Evolutionary conservation across 116 monocot species (phyloP).

Genomic region (Trichopus zeylanicus): DNA sequence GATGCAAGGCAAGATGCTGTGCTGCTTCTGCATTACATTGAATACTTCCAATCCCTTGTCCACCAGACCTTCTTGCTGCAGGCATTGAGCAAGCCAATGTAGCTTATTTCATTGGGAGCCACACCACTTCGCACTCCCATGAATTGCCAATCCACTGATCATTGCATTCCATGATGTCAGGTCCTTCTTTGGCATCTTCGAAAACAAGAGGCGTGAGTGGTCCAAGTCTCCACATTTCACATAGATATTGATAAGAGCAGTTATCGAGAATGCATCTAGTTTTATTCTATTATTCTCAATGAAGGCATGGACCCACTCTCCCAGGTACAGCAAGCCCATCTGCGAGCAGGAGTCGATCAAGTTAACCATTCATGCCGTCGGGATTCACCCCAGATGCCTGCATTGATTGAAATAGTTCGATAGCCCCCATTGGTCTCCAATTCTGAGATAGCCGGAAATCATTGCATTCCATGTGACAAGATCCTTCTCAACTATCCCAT

Average conservation of each 20-base stretch:
- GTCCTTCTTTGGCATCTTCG: conserved; percentile 7
- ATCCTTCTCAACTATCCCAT: conserved; percentile 30
- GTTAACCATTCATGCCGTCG: conserved; percentile 24
- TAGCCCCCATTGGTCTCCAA: conserved; percentile 18
- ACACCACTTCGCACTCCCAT: conserved; percentile 20
- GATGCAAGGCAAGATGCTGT: conserved; percentile 12
- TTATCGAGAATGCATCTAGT: conserved; percentile 12
- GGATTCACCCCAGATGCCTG: conserved; percentile 7
- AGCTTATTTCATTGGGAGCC: conserved; percentile 21
- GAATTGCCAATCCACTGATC: conserved; percentile 27
- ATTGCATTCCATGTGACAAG: conserved; percentile 40
- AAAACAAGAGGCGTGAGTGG: conserved; percentile 8
- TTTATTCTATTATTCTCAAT: conserved; percentile 27
- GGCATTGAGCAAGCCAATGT: conserved; percentile 27
- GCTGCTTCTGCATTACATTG: conserved; percentile 15
- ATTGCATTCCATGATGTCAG: conserved; percentile 33
- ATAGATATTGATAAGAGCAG: conserved; percentile 38
- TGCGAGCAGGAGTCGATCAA: conserved; percentile 32
- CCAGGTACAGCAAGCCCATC: conserved; percentile 17
- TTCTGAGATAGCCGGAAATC: conserved; percentile 33
- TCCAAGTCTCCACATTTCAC: conserved; percentile 30
- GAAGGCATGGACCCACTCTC: conserved; percentile 30
- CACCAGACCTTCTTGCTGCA: conserved; percentile 21
- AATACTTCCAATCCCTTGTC: conserved; percentile 4
- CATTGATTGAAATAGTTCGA: conserved; percentile 28